phyloP scores from a whole-genome alignment of 2,329 filamentous ascomycete genomes.

The Aspergillus texensis region DNA sequence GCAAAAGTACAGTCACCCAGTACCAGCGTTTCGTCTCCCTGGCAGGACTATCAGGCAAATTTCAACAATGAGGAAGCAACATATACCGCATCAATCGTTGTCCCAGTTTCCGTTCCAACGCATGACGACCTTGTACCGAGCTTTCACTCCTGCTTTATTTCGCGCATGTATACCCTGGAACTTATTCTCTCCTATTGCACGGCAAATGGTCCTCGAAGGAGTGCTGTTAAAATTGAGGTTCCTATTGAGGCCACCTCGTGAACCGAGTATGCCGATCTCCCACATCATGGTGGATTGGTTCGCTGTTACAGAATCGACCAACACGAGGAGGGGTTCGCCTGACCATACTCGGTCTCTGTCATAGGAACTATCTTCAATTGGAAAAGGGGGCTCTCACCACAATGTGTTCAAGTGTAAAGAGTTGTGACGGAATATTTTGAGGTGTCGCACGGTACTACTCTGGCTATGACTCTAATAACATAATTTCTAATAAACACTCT shows the following conservation, averaged over 20 bases:
- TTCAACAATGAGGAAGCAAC: background rate
- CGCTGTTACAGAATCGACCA: no score
- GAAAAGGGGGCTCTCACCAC: no score
- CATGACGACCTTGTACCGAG: background rate
- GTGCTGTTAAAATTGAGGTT: background rate
- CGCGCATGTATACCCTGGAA: background rate
- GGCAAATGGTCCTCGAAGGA: background rate
- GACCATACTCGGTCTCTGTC: no score
- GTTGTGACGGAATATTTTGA: no score
- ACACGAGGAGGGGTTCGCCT: no score
- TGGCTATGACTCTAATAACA: no score
- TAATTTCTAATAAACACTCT: no score
- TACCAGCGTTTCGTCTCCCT: background rate
- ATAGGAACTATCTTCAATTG: no score
- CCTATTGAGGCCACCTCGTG: background rate
- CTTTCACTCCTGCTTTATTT: background rate
- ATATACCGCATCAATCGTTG: background rate
- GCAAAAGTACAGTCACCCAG: background rate
- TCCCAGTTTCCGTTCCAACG: background rate
- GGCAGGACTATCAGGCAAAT: rapidly evolving
- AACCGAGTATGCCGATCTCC: background rate
- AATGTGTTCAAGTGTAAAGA: no score
- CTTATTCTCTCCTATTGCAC: background rate
- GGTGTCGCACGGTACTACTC: no score
- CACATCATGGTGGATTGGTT: no score